Base-by-base conservation (phyloP, 768 basidiomycete genomes). In the Agaricus bisporus region DNA sequence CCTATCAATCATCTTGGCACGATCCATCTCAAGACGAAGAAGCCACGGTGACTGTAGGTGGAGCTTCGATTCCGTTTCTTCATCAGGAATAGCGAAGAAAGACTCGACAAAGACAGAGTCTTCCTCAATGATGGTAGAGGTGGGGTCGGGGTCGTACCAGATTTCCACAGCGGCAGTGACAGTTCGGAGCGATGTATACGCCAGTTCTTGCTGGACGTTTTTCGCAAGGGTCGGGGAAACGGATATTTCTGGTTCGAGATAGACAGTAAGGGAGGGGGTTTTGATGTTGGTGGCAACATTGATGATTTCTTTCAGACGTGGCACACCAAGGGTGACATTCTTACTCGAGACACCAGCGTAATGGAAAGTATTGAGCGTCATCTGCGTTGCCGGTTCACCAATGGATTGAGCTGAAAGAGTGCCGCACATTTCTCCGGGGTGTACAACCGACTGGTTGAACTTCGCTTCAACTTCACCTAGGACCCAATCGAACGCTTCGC, bases 301-400 rank as follows among this genome's bases (percentile, higher is more conserved):
- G 74, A 99, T 98, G 61, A 98, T 98, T 71, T 98, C 97, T 74
- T 98, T 98, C 59, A 99, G 69, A 70, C 97, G 95, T 2, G 97
- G 97, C 1, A 99, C 97, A 85, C 97, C 97, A 55, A 98, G 91
- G 0, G 97, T 99, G 47, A 99, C 97, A 71, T 97, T 98, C 74
- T 98, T 98, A 64, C 90, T 93, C n/a, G 97, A 95, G 22, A 99
- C 97, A 86, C 97, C 97, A 56, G 97, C 97, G 67, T 98, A 98
- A 71, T 99, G 97, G 90, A 98, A 99, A 0, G 95, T 98, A 69
- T 99, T 99, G 55, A 99, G 71, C 5, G 97, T 98, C 97, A 99
- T 98, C 72, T 99, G 97, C 0, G 97, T 99, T 4, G 97, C 97
- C 0, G 97, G 97, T 75, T 98, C 97, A 69, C 97, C 97, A 59